These are phyloP conservation scores for Boletus reticulatus DNA, from an alignment of 768 basidiomycete genomes.

Conservation along the genomic window DNA sequence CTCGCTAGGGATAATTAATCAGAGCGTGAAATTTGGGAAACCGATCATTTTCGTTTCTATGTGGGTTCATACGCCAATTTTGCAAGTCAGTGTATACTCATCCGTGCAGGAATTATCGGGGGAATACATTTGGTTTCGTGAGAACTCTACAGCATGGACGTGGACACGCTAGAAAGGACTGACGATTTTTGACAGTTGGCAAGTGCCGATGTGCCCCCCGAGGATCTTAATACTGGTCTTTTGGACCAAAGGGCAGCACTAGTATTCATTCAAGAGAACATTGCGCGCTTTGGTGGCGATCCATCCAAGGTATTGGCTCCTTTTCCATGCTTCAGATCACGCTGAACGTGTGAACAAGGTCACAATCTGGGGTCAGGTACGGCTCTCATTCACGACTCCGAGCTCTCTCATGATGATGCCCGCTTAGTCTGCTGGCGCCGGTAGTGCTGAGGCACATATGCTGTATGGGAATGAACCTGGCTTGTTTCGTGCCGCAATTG, in stretches of 20 bases:
- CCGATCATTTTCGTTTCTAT: conserved; percentile 18
- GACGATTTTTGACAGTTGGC: conserved; percentile 39
- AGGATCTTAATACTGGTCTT: conserved; percentile 59
- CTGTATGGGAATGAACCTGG: conserved; percentile 1
- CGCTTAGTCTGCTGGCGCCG: conserved; percentile 16
- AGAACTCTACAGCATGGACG: background rate
- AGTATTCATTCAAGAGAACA: conserved; percentile 62
- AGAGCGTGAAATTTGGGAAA: conserved; percentile 7
- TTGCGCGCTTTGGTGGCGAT: conserved; percentile 64
- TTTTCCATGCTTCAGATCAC: background rate
- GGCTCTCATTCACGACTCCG: background rate
- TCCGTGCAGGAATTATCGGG: conserved; percentile 12
- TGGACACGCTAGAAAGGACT: background rate
- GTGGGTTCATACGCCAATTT: background rate
- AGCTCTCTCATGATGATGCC: background rate
- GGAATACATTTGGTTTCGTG: conserved; percentile 20
- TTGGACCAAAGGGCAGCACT: conserved; percentile 60
- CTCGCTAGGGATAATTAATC: conserved; percentile 9
- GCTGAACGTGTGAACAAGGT: conserved; percentile 6
- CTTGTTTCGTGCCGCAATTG: conserved; percentile 16
- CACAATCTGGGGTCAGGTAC: conserved; percentile 21
- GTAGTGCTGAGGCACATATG: conserved; percentile 15
- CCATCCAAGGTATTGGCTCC: conserved; percentile 42
- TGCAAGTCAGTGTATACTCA: background rate
- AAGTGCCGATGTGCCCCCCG: conserved; percentile 41